These are phyloP conservation scores for Zea luxurians DNA, from an alignment of 176 grass and related monocot species.

Conservation along the genomic window DNA sequence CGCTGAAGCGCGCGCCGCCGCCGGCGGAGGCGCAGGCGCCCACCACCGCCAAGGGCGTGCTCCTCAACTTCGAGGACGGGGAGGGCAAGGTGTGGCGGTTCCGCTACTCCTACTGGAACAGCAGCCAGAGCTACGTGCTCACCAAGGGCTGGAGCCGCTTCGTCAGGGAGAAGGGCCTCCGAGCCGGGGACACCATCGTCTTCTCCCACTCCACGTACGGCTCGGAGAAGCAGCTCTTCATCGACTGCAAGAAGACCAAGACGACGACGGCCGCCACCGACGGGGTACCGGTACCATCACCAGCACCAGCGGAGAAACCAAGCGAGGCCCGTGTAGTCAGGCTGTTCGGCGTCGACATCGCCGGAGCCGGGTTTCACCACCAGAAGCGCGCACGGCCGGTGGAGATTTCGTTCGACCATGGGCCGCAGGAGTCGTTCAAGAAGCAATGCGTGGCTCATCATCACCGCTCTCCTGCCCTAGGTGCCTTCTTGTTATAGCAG, in stretches of 20 bases:
- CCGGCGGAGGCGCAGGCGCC: not conserved
- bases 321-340: conserved; percentile 44
- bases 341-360: conserved; percentile 76
- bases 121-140: conserved; percentile 98
- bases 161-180: conserved; percentile 83
- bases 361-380: conserved; percentile 15
- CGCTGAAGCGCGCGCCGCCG: conserved; percentile 17
- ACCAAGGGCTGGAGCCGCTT: conserved; percentile 97
- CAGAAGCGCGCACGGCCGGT: conserved; percentile 31
- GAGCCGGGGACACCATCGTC: conserved; percentile 73
- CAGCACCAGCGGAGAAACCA: not conserved
- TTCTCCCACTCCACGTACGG: conserved; percentile 59
- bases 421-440: conserved; percentile 26
- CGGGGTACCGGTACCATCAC: not conserved
- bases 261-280: not conserved
- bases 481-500: conserved; percentile 47
- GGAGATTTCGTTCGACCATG: conserved; percentile 33
- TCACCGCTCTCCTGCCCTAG: conserved; percentile 45
- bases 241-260: conserved; percentile 65
- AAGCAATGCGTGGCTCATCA: conserved; percentile 45
- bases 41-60: conserved; percentile 52
- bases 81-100: conserved; percentile 79
- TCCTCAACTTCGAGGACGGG: conserved; percentile 90
- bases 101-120: conserved; percentile 95
- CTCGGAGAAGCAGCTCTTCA: conserved; percentile 64